A percentile compares a stretch with the other conserved stretches of the same genome.
These are phyloP conservation scores for Noccaea bulbosa DNA, from an alignment of 345 rosid species.

Conservation along the genomic window DNA sequence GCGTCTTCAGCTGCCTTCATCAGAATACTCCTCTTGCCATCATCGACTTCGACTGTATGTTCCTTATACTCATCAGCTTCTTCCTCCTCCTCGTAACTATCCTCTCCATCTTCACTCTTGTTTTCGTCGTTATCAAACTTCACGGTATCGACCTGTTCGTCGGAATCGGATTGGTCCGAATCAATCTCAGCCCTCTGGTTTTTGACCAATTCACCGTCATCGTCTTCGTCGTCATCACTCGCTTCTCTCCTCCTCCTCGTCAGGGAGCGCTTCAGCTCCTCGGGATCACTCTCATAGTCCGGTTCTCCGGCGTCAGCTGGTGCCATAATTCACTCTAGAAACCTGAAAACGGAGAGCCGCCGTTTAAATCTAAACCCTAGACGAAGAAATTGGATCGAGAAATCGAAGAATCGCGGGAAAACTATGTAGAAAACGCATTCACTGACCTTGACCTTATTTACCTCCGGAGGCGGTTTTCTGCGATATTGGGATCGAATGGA, in stretches of 20 bases:
- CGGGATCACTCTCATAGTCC: conserved; percentile 94
- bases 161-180: conserved; percentile 79
- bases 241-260: conserved; percentile 81
- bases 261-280: conserved; percentile 72
- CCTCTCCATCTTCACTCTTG: conserved; percentile 46
- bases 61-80: conserved; percentile 40
- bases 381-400: not conserved
- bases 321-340: conserved; percentile 45
- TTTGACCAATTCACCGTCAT: conserved; percentile 24
- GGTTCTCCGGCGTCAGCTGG: conserved; percentile 55
- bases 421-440: not conserved
- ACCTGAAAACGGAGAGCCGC: conserved; percentile 3
- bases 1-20: conserved; percentile 45
- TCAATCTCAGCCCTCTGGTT: conserved; percentile 53
- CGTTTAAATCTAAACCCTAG: conserved; percentile 18
- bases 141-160: conserved; percentile 66
- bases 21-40: conserved; percentile 40
- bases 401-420: conserved; percentile 9
- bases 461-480: conserved; percentile 18
- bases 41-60: conserved; percentile 16
- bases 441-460: conserved; percentile 30
- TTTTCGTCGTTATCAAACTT: conserved; percentile 57
- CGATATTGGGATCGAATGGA: conserved; percentile 32
- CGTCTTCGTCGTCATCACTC: conserved; percentile 81
- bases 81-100: conserved; percentile 47